Evolutionary conservation across 352 stramenopile species (phyloP), one percentile per base, ranked within the genome.

Genomic region (Blastocystis sp.): DNA sequence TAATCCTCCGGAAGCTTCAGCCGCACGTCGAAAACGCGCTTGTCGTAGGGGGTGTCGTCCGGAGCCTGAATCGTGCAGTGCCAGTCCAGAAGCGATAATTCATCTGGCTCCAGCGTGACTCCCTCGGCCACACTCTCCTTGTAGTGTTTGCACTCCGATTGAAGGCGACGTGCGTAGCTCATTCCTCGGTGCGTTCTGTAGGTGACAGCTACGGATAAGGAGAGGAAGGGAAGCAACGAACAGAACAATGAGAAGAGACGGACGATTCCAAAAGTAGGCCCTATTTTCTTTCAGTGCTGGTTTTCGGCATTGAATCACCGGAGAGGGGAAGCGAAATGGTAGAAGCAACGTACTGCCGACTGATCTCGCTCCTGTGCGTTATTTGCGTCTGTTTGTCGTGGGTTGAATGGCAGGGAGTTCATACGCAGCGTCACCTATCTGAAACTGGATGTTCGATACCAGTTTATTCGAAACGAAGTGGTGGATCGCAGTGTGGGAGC

Each of bases 1-100:
- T 88, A 88, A 17, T 84, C 60, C 52, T 66, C 57, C 17, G 74
- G 74, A 70, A 84, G 65, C 3, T 2, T 2, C 21, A 84, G 57
- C 69, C 19, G n/a, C 43, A 84, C 52, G 1, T 40, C 10, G 34
- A 68, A 84, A 21, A 59, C 52, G 48, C 57, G 34, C 34, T 43
- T 63, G 54, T 69, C n/a, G 48, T 84, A 84, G 3, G 74, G 74
- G 19, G 45, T 70, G n/a, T 63, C 74, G 17, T 66, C 74, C 24
- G 74, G 74, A 40, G 24, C 74, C n/a, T 68, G n/a, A 42, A 84
- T 66, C 3, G 66, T 14, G 60, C 74, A 84, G 3, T 66, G 38
- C 74, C 74, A 84, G 7, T 84, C 54, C 14, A 84, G 69, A 0
- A 84, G 74, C 40, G 57, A 57, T 10, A 45, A 24, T 69, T 84